Base-by-base conservation (phyloP, 164 flowering plant species). In the Kalanchoe fedtschenkoi region DNA sequence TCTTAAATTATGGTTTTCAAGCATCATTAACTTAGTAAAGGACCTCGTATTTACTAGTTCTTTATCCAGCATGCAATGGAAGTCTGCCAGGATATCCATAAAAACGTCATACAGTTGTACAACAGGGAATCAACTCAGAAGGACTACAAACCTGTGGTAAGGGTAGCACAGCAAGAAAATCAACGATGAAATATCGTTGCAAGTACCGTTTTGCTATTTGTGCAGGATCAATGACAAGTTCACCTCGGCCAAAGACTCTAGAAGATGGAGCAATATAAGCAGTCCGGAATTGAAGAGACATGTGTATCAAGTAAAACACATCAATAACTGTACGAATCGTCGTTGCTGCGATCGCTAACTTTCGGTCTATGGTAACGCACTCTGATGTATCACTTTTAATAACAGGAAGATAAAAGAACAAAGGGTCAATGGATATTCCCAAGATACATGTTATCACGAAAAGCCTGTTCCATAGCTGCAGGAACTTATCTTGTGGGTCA, bases 261-360 rank as follows among this genome's bases (percentile, higher is more conserved):
- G 97, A 93, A 34, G 96, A 88, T 53, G 97, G 97, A n/a, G 96
- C 97, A 77, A 93, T 87, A 63, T 75, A 90, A 62, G 96, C 96
- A 29, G 96, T 93, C 4, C 95, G 82, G 63, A 93, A 90, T 65
- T 88, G 92, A 43, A 90, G 78, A 67, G 67, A 76, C 85, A 93
- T 88, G 72, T 75, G 91, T 63, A 87, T 61, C 35, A 86, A 80
- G 71, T 86, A 91, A 71, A 91, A 84, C 34, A 55, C 80, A 78
- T 91, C 97, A 56, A 83, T 46, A 14, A 78, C 14, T 2, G 93
- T 80, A 35, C 96, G 75, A 34, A 86, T 35, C 6, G 85, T 78
- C 30, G 87, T 83, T 2, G 78, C 72, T 35, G 76, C 73, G 59
- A 66, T 69, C 14, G 89, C 97, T 47, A 91, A 69, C 15, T 74